Percentiles rank a stretch among this genome's conserved stretches.
These are phyloP conservation scores for Colletotrichum limetticola DNA, from an alignment of 2,329 filamentous ascomycete genomes.

Conservation along the genomic window DNA sequence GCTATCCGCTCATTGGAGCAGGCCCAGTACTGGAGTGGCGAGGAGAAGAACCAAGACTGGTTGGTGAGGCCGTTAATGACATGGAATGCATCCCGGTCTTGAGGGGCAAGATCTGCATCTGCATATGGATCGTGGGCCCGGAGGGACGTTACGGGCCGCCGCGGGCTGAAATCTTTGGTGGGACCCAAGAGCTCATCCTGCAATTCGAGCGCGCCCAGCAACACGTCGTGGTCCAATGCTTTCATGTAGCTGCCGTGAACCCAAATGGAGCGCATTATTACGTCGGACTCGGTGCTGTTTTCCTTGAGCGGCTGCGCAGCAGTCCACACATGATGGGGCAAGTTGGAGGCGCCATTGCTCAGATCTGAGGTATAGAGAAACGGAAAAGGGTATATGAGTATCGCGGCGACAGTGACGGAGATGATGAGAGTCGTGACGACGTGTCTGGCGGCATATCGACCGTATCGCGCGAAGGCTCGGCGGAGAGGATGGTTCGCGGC, in stretches of 20 bases:
- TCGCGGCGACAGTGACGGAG: constrained; percentile 76
- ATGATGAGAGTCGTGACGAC: constrained; percentile 79
- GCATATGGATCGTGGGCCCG: constrained; percentile 41
- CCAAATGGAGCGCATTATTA: constrained; percentile 87
- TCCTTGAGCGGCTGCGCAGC: constrained; percentile 73
- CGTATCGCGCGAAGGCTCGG: constrained; percentile 73
- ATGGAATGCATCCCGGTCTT: constrained; percentile 66
- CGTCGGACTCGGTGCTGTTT: constrained; percentile 66
- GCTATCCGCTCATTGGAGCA: constrained; percentile 70
- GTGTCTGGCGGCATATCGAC: constrained; percentile 76
- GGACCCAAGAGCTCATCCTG: constrained; percentile 76
- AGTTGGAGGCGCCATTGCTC: constrained; percentile 75
- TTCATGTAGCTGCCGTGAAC: constrained; percentile 85
- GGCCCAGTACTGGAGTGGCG: constrained; percentile 85
- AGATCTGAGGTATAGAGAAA: constrained; percentile 81
- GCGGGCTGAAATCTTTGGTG: constrained; percentile 66
- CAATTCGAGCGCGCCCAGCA: constrained; percentile 74
- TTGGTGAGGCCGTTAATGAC: constrained; percentile 69
- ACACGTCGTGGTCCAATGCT: constrained; percentile 73
- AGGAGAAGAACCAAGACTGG: constrained; percentile 81
- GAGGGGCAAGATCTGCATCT: constrained; percentile 52
- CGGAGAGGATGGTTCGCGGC: constrained; percentile 73
- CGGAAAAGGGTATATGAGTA: constrained; percentile 79
- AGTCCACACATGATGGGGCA: constrained; percentile 86
- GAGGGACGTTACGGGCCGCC: constrained; percentile 38